phyloP scores from a whole-genome alignment of 805 yeast species.

The Ascoidea tarda region DNA sequence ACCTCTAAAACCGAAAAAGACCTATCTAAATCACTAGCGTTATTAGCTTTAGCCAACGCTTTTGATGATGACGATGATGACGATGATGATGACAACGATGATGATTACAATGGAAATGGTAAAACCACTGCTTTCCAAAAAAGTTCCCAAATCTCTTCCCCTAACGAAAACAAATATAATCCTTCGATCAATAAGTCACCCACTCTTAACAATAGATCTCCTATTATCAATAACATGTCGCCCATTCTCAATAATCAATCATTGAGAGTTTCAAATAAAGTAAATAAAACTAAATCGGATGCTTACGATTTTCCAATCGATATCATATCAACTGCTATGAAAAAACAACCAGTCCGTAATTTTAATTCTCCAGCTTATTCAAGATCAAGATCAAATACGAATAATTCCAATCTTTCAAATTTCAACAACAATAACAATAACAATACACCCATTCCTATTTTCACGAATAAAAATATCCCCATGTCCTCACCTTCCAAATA shows the following conservation, averaged over 20 bases:
- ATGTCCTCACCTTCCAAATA: background rate
- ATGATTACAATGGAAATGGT: background rate
- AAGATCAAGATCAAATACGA: background rate
- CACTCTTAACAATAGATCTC: background rate
- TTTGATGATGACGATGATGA: background rate
- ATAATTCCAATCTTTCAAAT: too few species aligned
- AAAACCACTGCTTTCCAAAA: background rate
- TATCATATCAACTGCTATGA: too few species aligned
- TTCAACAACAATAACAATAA: background rate
- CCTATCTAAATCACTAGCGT: background rate
- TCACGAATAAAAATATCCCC: too few species aligned
- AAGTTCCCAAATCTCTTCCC: background rate
- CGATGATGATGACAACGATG: background rate
- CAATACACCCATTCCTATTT: background rate
- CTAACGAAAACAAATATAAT: too few species aligned
- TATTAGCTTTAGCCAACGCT: background rate
- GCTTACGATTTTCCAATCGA: too few species aligned
- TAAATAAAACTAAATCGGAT: too few species aligned
- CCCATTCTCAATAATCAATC: too few species aligned
- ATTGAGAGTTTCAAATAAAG: too few species aligned
- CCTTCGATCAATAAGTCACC: too few species aligned
- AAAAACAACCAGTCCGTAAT: too few species aligned
- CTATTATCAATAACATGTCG: background rate
- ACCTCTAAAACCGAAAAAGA: background rate
- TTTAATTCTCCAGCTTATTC: background rate